Conservation (phyloP, 148 eudicot genomes). For the Chenopodium formosanum region DNA sequence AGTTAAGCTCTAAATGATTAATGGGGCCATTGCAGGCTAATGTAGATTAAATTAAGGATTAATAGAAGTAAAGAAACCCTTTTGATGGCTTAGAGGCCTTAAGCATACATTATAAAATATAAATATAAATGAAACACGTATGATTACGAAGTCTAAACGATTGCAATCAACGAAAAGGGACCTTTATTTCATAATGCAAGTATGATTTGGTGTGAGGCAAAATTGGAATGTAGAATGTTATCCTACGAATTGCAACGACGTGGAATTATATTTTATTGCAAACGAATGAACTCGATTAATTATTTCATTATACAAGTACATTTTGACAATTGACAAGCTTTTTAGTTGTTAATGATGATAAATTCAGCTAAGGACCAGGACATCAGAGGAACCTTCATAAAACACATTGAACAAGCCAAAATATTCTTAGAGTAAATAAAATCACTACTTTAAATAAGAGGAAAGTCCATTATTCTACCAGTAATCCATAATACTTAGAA, state of each 20-base stretch:
- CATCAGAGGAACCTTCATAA: neutral
- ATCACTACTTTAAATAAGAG: neutral
- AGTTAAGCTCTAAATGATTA: neutral
- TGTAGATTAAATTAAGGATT: neutral
- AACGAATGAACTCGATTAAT: neutral
- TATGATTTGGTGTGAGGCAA: slow-evolving; percentile 13
- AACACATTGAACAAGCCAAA: slow-evolving; percentile 26
- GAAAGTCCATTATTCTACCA: neutral
- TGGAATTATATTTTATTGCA: slow-evolving; percentile 9
- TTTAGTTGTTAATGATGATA: neutral
- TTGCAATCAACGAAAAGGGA: slow-evolving; percentile 19
- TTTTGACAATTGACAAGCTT: neutral
- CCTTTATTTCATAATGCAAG: neutral
- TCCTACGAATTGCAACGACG: slow-evolving; percentile 21
- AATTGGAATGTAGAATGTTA: slow-evolving; percentile 4
- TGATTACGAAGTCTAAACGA: slow-evolving; percentile 9
- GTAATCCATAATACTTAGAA: neutral
- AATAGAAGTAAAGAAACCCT: neutral
- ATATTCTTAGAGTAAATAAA: slow-evolving; percentile 5
- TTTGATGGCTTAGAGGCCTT: slow-evolving; percentile 17
- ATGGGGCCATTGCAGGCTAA: slow-evolving; percentile 9
- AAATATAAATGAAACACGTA: neutral
- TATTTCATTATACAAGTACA: neutral
- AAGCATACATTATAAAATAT: neutral
- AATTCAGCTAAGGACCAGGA: slow-evolving; percentile 10